A percentile compares a stretch with the other conserved stretches of the same genome.
Evolutionary conservation across 176 grass and related monocot species (phyloP).

Genomic region (Lolium rigidum): DNA sequence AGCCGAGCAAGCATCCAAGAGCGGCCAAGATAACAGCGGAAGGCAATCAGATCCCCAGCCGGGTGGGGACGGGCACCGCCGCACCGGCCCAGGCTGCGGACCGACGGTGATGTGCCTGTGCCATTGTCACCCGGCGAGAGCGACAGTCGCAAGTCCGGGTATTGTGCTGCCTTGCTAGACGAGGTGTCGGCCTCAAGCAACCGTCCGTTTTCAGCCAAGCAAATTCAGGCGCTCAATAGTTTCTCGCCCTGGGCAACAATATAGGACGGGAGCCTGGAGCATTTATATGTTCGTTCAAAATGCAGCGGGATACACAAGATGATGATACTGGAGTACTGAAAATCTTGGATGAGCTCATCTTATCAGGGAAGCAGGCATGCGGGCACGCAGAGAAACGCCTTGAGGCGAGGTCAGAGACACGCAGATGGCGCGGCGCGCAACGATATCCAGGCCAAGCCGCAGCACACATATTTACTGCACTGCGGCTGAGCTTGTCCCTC

Average conservation of each 20-base stretch:
- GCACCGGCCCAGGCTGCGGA: conserved; percentile 14
- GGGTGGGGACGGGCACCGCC: not conserved
- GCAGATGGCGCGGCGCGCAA: too few species aligned
- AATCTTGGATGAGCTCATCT: conserved; percentile 26
- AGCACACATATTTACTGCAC: too few species aligned
- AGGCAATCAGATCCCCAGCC: conserved; percentile 6
- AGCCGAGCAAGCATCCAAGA: conserved; percentile 20
- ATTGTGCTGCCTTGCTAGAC: conserved; percentile 1
- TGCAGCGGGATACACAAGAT: conserved; percentile 38
- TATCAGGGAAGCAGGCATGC: not conserved
- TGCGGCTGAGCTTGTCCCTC: too few species aligned
- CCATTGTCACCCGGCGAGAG: not conserved
- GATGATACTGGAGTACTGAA: not conserved
- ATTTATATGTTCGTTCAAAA: conserved; percentile 36
- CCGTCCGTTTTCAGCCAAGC: conserved; percentile 6
- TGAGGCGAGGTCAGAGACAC: conserved; percentile 35
- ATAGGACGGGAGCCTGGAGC: conserved; percentile 27
- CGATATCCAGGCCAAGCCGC: too few species aligned
- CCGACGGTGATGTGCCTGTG: conserved; percentile 34
- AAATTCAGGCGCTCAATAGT: conserved; percentile 15
- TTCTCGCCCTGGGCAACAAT: conserved; percentile 12
- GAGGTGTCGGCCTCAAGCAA: conserved; percentile 34
- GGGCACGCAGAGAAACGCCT: conserved; percentile 36
- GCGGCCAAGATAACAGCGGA: conserved; percentile 21
- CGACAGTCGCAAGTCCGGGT: conserved; percentile 20